Percentiles rank a stretch among this genome's conserved stretches.
phyloP scores from a whole-genome alignment of 1,284 basidiomycete genomes.

The Microbotryum lychnidis-dioicae region DNA sequence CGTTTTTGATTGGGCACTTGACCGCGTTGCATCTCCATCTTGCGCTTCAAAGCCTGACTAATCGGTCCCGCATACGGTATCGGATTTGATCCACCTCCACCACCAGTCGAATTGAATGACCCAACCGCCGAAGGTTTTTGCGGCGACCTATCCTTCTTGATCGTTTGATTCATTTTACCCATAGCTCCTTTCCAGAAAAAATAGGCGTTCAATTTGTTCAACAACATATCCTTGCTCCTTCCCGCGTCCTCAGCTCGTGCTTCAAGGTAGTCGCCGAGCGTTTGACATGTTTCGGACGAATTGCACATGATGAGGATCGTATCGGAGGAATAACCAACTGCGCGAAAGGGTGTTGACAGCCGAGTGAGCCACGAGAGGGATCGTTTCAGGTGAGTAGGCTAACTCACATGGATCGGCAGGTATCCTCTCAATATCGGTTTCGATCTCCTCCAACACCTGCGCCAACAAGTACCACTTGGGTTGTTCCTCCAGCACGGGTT shows the following conservation, averaged over 20 bases:
- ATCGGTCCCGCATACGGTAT: not conserved
- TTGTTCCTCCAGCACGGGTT: constrained; percentile 82
- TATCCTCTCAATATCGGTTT: constrained; percentile 59
- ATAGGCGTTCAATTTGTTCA: constrained; percentile 64
- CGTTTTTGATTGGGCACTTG: constrained; percentile 40
- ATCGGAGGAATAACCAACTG: constrained; percentile 47
- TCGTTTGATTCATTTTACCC: constrained; percentile 34
- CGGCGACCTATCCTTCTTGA: constrained; percentile 17
- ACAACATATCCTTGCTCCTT: constrained; percentile 49
- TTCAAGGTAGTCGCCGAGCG: constrained; percentile 70
- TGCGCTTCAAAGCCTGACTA: constrained; percentile 60
- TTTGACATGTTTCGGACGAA: constrained; percentile 63
- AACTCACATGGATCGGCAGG: constrained; percentile 19
- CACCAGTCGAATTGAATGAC: not conserved
- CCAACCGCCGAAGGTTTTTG: not conserved
- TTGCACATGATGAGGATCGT: constrained; percentile 82
- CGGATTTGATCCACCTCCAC: not conserved
- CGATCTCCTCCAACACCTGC: constrained; percentile 82
- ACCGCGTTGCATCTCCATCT: constrained; percentile 51
- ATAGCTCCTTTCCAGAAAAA: constrained; percentile 72
- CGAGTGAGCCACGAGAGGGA: not conserved
- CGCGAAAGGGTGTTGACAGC: not conserved
- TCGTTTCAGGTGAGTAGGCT: too few relatives aligned
- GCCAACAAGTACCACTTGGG: constrained; percentile 88
- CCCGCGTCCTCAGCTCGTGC: constrained; percentile 47